phyloP scores from a whole-genome alignment of 345 rosid genomes.

The Mercurialis annua region DNA sequence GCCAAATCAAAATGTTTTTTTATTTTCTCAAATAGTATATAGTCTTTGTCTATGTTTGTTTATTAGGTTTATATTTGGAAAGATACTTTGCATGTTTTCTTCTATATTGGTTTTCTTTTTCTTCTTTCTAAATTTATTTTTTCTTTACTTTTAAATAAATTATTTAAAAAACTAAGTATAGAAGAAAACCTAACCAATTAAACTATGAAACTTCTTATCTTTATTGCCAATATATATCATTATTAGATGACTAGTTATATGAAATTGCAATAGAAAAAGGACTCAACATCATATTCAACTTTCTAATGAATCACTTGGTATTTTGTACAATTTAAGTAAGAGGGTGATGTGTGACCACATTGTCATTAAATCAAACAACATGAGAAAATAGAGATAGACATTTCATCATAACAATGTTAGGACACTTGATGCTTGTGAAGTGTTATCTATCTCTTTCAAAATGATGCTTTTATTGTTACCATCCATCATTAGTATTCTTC shows the following conservation, averaged over 20 bases:
- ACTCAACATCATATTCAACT: neutral
- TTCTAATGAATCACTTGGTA: neutral
- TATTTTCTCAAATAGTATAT: neutral
- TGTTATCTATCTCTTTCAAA: neutral
- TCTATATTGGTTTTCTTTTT: neutral
- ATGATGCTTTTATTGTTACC: neutral
- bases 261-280: neutral
- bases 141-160: too few species aligned
- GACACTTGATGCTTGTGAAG: constrained; percentile 1
- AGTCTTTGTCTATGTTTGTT: constrained; percentile 10
- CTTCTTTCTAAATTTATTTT: too few species aligned
- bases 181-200: neutral
- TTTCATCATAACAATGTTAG: neutral
- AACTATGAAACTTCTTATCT: neutral
- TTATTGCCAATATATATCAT: neutral
- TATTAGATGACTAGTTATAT: neutral
- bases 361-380: constrained; percentile 9
- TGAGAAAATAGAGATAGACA: neutral
- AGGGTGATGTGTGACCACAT: constrained; percentile 6
- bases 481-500: neutral
- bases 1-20: neutral
- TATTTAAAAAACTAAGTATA: neutral
- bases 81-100: constrained; percentile 1
- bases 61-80: neutral
- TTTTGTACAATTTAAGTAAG: neutral